Evolutionary conservation across 1,284 basidiomycete species (phyloP).

Genomic region (Cerrena zonata): DNA sequence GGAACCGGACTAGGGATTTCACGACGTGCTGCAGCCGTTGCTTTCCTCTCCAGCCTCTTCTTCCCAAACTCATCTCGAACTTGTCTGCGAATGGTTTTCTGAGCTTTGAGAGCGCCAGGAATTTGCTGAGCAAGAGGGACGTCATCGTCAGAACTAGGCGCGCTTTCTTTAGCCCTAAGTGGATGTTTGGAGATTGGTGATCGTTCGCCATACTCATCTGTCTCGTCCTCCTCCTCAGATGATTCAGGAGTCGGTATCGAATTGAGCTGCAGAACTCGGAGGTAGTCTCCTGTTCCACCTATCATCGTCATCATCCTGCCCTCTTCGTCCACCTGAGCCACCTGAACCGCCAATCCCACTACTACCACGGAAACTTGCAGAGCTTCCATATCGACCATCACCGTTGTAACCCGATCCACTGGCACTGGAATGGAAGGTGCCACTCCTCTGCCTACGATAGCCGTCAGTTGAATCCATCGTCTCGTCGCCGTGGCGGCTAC

Average conservation of each 20-base stretch:
- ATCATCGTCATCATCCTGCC: constrained; percentile 33
- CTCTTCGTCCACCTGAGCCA: constrained; percentile 16
- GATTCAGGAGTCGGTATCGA: constrained; percentile 27
- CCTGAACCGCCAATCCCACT: constrained; percentile 18
- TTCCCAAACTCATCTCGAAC: constrained; percentile 63
- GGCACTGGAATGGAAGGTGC: constrained; percentile 1
- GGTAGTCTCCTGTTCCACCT: constrained; percentile 26
- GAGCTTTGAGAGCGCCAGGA: constrained; percentile 70
- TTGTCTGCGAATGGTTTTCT: constrained; percentile 68
- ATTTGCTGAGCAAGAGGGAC: constrained; percentile 73
- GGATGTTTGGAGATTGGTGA: constrained; percentile 16
- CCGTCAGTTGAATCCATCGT: constrained; percentile 1
- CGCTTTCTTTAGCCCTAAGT: background rate
- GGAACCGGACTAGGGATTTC: background rate
- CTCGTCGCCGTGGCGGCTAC: background rate
- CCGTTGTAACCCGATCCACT: constrained; percentile 25
- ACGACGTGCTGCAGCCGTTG: constrained; percentile 17
- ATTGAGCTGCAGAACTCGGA: constrained; percentile 25
- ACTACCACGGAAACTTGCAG: constrained; percentile 1
- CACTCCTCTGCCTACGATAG: constrained; percentile 8
- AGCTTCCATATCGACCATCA: constrained; percentile 6
- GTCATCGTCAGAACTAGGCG: constrained; percentile 48
- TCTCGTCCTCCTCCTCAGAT: constrained; percentile 31
- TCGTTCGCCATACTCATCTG: constrained; percentile 41
- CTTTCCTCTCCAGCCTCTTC: constrained; percentile 44